Percentiles rank a stretch among this genome's conserved stretches.
Conservation (phyloP, 2,329 filamentous ascomycete species). For the Colletotrichum acutatum region DNA sequence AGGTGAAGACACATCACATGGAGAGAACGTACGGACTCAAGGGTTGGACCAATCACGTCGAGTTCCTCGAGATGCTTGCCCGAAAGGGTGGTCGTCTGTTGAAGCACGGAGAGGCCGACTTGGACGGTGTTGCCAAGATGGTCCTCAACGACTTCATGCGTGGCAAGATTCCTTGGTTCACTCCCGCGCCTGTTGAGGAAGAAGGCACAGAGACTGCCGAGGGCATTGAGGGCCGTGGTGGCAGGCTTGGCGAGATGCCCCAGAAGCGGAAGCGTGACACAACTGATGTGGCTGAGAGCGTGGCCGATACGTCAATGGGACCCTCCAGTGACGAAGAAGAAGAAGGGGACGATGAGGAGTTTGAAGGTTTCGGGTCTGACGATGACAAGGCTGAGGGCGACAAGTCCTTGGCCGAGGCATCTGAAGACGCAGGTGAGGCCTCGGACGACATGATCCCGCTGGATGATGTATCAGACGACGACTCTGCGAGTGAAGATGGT, state of each 20-base stretch:
- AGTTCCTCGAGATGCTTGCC: constrained; percentile 88
- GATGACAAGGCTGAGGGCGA: constrained; percentile 50
- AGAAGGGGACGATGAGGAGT: constrained; percentile 51
- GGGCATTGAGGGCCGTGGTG: constrained; percentile 76
- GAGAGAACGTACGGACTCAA: constrained; percentile 93
- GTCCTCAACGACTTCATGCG: constrained; percentile 95
- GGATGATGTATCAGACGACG: constrained; percentile 27
- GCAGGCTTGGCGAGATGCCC: constrained; percentile 86
- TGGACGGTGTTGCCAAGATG: constrained; percentile 96
- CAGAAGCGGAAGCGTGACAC: constrained; percentile 79
- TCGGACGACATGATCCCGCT: constrained; percentile 35
- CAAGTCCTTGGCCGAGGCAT: constrained; percentile 20
- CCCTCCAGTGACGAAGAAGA: constrained; percentile 42
- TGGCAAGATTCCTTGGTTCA: constrained; percentile 97
- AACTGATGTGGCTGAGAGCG: constrained; percentile 54
- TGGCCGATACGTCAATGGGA: constrained; percentile 49
- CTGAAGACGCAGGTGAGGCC: constrained; percentile 22
- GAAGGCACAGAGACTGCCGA: constrained; percentile 60
- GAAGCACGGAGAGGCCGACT: constrained; percentile 92
- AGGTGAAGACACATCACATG: constrained; percentile 85
- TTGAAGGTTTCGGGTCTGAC: constrained; percentile 59
- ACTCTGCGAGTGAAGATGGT: constrained; percentile 33
- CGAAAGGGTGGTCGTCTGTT: constrained; percentile 87
- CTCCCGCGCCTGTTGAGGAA: constrained; percentile 75
- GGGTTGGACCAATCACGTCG: constrained; percentile 79